Evolutionary conservation across 805 yeast genomes (phyloP).

Genomic region (Candida rishiriensis): DNA sequence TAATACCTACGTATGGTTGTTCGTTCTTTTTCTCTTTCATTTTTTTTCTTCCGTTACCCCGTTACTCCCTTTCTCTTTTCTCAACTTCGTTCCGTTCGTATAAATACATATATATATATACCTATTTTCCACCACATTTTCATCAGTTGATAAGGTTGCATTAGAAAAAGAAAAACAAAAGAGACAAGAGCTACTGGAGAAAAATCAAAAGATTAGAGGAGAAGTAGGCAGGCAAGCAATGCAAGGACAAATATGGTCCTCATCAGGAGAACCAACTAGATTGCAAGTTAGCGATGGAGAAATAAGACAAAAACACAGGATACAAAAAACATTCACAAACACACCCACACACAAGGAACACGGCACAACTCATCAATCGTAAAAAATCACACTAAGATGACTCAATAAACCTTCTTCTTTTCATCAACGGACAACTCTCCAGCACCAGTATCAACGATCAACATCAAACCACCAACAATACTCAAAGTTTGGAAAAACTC

Average conservation of each 20-base stretch:
- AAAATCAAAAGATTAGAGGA: neutral
- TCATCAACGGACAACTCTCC: conserved; percentile 92
- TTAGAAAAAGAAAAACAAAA: neutral
- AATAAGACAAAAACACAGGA: too few relatives aligned
- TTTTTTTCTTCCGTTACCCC: neutral
- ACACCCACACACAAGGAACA: too few relatives aligned
- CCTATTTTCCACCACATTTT: too few relatives aligned
- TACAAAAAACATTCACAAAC: too few relatives aligned
- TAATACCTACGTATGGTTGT: too few relatives aligned
- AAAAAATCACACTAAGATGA: too few relatives aligned
- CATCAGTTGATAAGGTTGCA: neutral
- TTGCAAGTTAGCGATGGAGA: too few relatives aligned
- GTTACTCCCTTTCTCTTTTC: neutral
- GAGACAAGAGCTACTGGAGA: too few relatives aligned
- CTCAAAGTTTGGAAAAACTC: conserved; percentile 93
- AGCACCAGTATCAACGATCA: conserved; percentile 94
- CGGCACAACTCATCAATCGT: too few relatives aligned
- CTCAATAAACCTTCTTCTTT: conserved; percentile 86
- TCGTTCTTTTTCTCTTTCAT: neutral
- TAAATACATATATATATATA: neutral
- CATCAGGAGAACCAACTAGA: too few relatives aligned
- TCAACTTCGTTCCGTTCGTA: neutral
- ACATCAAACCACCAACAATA: conserved; percentile 87
- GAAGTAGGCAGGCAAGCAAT: neutral
- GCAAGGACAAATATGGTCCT: too few relatives aligned